phyloP scores from a whole-genome alignment of 192 early-diverging fungal genomes.

The Backusella parvicylindrica region DNA sequence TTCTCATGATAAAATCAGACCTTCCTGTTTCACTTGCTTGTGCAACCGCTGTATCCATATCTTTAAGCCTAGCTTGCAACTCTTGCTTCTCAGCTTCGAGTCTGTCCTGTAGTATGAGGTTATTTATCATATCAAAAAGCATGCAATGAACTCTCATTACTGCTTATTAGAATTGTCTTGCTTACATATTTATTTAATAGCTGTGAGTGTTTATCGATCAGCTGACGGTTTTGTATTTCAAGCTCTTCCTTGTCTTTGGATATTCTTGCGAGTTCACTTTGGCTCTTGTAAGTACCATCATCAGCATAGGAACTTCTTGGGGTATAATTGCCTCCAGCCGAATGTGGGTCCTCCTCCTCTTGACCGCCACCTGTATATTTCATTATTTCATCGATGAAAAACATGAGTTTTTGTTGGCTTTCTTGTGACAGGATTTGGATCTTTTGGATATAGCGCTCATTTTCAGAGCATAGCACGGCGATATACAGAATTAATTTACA shows the following conservation, averaged over 20 bases:
- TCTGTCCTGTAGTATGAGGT: slow-evolving; percentile 75
- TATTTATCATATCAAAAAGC: too few species aligned
- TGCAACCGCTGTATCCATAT: slow-evolving; percentile 73
- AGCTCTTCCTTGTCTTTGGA: slow-evolving; percentile 59
- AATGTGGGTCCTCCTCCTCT: background rate
- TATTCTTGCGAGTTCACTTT: slow-evolving; percentile 47
- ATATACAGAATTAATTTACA: slow-evolving; percentile 79
- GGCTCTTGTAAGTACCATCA: slow-evolving; percentile 13
- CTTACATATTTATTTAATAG: slow-evolving; percentile 42
- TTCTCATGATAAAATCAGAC: slow-evolving; percentile 78
- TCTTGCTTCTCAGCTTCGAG: slow-evolving; percentile 70
- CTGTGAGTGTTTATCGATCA: slow-evolving; percentile 49
- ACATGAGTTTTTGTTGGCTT: slow-evolving; percentile 55
- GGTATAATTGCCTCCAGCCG: background rate
- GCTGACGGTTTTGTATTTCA: slow-evolving; percentile 45
- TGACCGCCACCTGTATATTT: slow-evolving; percentile 8
- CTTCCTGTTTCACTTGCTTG: slow-evolving; percentile 72
- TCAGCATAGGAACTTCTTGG: slow-evolving; percentile 16
- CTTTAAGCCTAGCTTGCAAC: slow-evolving; percentile 65
- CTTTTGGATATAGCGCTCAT: slow-evolving; percentile 79
- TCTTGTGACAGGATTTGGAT: slow-evolving; percentile 73
- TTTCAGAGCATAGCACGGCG: slow-evolving; percentile 84
- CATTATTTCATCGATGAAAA: slow-evolving; percentile 4
- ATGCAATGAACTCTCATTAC: too few species aligned
- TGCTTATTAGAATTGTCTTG: too few species aligned